A percentile compares a stretch with the other conserved stretches of the same genome.
phyloP scores from a whole-genome alignment of 768 basidiomycete genomes.

The Fistulinella prunicolor region DNA sequence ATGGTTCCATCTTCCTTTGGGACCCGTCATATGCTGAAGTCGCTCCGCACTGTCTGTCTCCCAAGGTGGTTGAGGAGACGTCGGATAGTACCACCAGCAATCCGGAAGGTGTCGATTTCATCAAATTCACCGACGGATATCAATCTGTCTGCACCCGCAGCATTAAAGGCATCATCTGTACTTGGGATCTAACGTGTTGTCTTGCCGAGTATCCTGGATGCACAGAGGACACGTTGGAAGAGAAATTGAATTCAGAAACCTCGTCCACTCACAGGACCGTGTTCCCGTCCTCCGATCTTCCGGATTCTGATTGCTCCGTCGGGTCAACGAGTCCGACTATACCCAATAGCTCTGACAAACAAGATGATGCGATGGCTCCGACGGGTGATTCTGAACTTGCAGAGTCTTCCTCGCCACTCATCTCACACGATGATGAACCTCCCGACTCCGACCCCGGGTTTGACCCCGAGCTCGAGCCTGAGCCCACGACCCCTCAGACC shows the following conservation, averaged over 20 bases:
- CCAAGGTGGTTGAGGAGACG: not conserved
- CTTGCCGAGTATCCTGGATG: constrained; percentile 5
- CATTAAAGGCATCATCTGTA: constrained; percentile 11
- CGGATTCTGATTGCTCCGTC: not conserved
- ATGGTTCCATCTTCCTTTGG: constrained; percentile 19
- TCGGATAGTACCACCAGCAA: not conserved
- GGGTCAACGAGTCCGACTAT: no score
- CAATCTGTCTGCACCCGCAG: constrained; percentile 12
- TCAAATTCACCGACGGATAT: constrained; percentile 9
- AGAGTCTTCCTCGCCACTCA: no score
- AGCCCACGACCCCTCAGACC: not conserved
- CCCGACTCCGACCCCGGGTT: no score
- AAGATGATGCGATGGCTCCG: no score
- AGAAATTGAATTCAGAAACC: not conserved
- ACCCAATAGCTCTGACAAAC: no score
- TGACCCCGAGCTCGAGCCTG: not conserved
- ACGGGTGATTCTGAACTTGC: no score
- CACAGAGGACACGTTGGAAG: not conserved
- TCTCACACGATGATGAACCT: no score
- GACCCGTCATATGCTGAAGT: constrained; percentile 5
- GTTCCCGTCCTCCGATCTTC: not conserved
- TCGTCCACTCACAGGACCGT: not conserved
- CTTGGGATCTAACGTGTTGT: constrained; percentile 14
- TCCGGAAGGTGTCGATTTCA: constrained; percentile 7
- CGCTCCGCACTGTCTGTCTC: constrained; percentile 5